Evolutionary conservation across 495 filamentous ascomycete species (phyloP), one percentile per base, ranked within the genome.

Genomic region (Podospora conica): DNA sequence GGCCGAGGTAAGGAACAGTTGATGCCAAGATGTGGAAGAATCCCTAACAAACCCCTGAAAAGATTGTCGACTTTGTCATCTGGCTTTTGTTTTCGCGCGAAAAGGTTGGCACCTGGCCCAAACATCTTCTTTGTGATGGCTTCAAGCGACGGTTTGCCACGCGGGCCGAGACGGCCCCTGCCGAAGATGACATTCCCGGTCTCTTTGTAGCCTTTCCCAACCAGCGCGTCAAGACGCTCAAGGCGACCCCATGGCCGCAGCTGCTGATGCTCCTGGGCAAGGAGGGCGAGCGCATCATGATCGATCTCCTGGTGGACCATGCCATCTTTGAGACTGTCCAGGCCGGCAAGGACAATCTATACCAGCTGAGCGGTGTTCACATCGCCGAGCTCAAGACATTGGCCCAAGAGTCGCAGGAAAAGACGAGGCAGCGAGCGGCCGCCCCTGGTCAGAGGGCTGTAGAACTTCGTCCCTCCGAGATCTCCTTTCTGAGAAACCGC

Each of bases 21-120:
- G 9, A n/a, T 12, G 11, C 10, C 20, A 28, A 57, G 9, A 18
- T 24, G 7, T 64, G 15, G 22, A n/a, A 3, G 5, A n/a, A 40
- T 24, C 48, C 63, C 61, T 57, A 23, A 58, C 61, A 69, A 48
- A 11, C 8, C 3, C 8, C 40, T 53, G 31, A 27, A 53, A 63
- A 98, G 91, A 83, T 96, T 67, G 84, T 97, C 60, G 90, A 97
- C 76, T 96, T 91, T 72, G 88, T 87, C 11, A 87, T 97, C 28
- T 89, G 85, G 79, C 79, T 83, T 3, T 76, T 97, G 3, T 96
- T 96, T 76, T 85, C 84, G 18, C 83, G 81, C 59, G 77, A 83
- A 59, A 75, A 75, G 40, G 59, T 77, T 1, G 75, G 74, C 48
- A 75, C 79, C n/a, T 85, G 81, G 73, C 87, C 87, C 0, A 81